Percentiles rank a stretch among this genome's conserved stretches.
phyloP scores from a whole-genome alignment of 768 basidiomycete species.

The Pisolithus albus region DNA sequence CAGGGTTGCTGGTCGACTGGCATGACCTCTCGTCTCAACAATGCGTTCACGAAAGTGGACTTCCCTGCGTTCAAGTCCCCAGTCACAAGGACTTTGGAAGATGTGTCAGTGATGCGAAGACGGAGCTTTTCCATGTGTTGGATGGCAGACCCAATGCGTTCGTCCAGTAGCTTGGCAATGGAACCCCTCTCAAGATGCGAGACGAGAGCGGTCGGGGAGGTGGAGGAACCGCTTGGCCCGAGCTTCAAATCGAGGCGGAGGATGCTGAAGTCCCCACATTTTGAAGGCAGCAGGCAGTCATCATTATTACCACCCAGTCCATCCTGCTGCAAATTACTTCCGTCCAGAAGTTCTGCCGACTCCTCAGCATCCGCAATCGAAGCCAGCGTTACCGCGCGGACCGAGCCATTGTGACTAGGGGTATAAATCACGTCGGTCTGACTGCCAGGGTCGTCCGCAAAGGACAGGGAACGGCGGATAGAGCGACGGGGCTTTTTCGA shows the following conservation, averaged over 20 bases:
- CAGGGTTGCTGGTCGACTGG: conserved; percentile 98
- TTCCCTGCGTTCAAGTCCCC: conserved; percentile 98
- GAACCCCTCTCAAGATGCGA: conserved; percentile 89
- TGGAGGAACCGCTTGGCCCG: conserved; percentile 60
- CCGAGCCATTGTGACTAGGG: conserved; percentile 40
- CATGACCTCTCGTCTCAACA: conserved; percentile 87
- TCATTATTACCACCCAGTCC: conserved; percentile 22
- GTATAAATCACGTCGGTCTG: conserved; percentile 61
- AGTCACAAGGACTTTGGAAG: conserved; percentile 94
- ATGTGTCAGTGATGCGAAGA: conserved; percentile 81
- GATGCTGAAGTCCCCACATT: conserved; percentile 67
- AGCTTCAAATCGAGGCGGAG: conserved; percentile 91
- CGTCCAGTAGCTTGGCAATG: conserved; percentile 86
- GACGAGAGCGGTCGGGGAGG: conserved; percentile 66
- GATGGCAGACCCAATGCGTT: conserved; percentile 67
- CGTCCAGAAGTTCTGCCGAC: conserved; percentile 11
- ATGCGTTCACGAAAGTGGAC: conserved; percentile 95
- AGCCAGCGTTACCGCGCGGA: conserved; percentile 55
- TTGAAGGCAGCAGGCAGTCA: conserved; percentile 36
- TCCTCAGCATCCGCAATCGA: conserved; percentile 44
- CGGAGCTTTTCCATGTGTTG: conserved; percentile 81
- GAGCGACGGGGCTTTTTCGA: conserved; percentile 31
- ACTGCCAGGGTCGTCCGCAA: conserved; percentile 73
- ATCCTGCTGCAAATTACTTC: conserved; percentile 6
- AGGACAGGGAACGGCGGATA: conserved; percentile 67